phyloP scores from a whole-genome alignment of 331 rosid genomes.

The Acacia concinna region DNA sequence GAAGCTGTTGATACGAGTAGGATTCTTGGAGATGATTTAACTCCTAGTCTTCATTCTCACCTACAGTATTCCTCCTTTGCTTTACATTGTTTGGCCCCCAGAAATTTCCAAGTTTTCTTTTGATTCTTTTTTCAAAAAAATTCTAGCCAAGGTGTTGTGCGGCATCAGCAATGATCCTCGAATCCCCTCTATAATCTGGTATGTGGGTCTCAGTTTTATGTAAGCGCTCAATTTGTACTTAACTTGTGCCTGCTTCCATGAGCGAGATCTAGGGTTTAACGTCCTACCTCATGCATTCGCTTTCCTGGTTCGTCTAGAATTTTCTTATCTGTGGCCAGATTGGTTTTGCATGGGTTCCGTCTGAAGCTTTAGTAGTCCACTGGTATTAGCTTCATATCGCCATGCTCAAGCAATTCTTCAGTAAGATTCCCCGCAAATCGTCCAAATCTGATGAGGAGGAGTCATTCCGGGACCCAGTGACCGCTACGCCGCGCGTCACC shows the following conservation, averaged over 20 bases:
- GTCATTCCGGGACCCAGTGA: conserved; percentile 19
- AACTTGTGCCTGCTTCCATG: conserved; percentile 34
- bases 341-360: conserved; percentile 31
- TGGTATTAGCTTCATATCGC: conserved; percentile 33
- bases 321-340: conserved; percentile 4
- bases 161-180: conserved; percentile 33
- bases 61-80: conserved; percentile 21
- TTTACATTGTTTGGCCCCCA: conserved; percentile 5
- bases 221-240: background rate
- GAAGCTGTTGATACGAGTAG: conserved; percentile 6
- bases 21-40: conserved; percentile 1
- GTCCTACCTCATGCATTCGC: conserved; percentile 11
- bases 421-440: conserved; percentile 67
- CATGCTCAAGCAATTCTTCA: conserved; percentile 83
- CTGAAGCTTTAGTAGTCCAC: conserved; percentile 17
- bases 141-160: conserved; percentile 12
- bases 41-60: background rate
- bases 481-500: conserved; percentile 11
- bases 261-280: conserved; percentile 49
- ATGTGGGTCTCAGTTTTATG: conserved; percentile 42
- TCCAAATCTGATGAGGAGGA: conserved; percentile 45
- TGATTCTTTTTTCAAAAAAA: background rate
- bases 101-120: conserved; percentile 32
- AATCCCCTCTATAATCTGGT: conserved; percentile 15
- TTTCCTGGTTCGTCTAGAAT: background rate